Conservation (phyloP, 2,329 filamentous ascomycete species). For the Leptographium radiaticola region DNA sequence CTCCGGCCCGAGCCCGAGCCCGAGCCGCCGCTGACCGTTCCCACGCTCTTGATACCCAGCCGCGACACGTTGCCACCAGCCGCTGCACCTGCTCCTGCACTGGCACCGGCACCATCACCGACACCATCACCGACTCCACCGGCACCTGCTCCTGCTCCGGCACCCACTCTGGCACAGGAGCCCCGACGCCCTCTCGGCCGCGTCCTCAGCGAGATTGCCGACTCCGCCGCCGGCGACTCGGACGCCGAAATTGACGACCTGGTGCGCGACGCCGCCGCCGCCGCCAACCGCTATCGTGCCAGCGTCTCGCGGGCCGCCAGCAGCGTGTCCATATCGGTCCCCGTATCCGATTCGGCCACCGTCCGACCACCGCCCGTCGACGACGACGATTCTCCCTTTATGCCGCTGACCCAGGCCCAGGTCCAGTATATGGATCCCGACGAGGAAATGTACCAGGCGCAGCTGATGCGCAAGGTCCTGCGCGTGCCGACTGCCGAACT, state of each 20-base stretch:
- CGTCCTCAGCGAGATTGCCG: conserved; percentile 26
- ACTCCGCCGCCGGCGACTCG: conserved; percentile 23
- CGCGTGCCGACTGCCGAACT: conserved; percentile 6
- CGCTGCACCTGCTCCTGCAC: not conserved
- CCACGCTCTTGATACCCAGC: conserved; percentile 6
- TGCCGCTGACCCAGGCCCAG: conserved; percentile 33
- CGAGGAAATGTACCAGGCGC: conserved; percentile 28
- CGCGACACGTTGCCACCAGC: not conserved
- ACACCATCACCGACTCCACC: not conserved
- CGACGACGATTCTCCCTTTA: conserved; percentile 1
- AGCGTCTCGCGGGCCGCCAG: conserved; percentile 3
- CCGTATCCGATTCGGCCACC: conserved; percentile 10
- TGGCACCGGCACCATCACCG: not conserved
- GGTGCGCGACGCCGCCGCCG: conserved; percentile 5
- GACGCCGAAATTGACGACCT: conserved; percentile 11
- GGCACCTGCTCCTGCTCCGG: not conserved
- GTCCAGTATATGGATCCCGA: conserved; percentile 40
- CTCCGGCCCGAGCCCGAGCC: not conserved
- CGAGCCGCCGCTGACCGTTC: conserved; percentile 5
- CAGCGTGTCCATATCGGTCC: not conserved
- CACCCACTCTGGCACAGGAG: not conserved
- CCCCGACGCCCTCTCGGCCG: conserved; percentile 18
- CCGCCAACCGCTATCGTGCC: not conserved
- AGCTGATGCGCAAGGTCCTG: conserved; percentile 31
- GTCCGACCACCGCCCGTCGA: not conserved